A percentile compares a stretch with the other conserved stretches of the same genome.
Conservation (phyloP, 208 protist genomes). For the Phytomonas francai region DNA sequence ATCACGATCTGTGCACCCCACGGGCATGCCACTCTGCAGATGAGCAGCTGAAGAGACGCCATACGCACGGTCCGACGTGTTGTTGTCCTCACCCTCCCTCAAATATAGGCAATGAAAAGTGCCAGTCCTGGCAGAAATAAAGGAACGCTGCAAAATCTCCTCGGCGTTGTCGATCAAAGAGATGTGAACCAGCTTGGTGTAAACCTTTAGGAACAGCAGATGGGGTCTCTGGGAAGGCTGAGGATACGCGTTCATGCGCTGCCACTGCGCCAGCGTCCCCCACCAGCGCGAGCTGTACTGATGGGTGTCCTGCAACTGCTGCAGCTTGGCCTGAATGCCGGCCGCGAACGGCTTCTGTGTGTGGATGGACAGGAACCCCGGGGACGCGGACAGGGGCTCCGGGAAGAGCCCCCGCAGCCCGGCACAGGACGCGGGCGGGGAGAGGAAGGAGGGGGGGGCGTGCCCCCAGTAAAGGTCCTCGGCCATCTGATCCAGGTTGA, state of each 20-base stretch:
- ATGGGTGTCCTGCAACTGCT: constrained; percentile 7
- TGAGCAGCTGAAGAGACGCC: not conserved
- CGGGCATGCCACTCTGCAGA: not conserved
- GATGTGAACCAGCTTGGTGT: constrained; percentile 54
- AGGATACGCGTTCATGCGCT: constrained; percentile 11
- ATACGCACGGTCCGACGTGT: not conserved
- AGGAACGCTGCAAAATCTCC: constrained; percentile 27
- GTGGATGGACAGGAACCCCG: constrained; percentile 13
- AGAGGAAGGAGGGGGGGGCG: too few species aligned
- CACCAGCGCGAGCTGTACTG: constrained; percentile 58
- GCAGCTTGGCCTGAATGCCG: constrained; percentile 14
- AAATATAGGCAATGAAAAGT: constrained; percentile 2
- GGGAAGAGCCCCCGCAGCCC: constrained; percentile 10
- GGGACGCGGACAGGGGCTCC: not conserved
- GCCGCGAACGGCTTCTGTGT: constrained; percentile 16
- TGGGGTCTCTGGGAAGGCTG: constrained; percentile 14
- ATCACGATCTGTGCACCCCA: not conserved
- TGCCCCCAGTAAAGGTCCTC: too few species aligned
- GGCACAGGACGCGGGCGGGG: not conserved
- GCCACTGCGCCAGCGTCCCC: constrained; percentile 43
- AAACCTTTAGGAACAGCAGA: constrained; percentile 8
- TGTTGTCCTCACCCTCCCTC: not conserved
- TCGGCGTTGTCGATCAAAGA: constrained; percentile 47
- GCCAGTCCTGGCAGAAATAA: constrained; percentile 33
- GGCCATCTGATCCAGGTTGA: constrained; percentile 49